phyloP scores from a whole-genome alignment of 2,329 filamentous ascomycete genomes.

The Aspergillus pseudoterreus region DNA sequence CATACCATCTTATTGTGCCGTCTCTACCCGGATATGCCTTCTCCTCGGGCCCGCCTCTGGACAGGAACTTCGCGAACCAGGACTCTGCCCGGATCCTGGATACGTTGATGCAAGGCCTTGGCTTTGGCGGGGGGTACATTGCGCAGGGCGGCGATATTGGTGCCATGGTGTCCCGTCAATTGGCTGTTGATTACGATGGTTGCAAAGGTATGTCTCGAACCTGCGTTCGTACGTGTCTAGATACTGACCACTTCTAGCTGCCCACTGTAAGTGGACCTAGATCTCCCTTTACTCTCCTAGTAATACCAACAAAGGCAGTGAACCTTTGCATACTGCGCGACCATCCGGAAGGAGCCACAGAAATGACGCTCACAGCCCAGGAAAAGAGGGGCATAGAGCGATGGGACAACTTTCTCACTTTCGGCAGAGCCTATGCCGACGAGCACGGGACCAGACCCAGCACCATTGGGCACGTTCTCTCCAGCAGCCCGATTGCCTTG shows the following conservation, averaged over 20 bases:
- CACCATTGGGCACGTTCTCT: conserved; percentile 33
- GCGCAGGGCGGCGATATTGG: conserved; percentile 32
- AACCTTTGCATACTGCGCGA: conserved; percentile 23
- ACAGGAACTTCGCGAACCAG: conserved; percentile 18
- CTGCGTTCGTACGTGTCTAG: too few relatives aligned
- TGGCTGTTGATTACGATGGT: conserved; percentile 24
- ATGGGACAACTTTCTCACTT: conserved; percentile 14
- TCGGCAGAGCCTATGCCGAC: conserved; percentile 22
- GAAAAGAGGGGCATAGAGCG: conserved; percentile 30
- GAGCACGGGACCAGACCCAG: conserved; percentile 31
- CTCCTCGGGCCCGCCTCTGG: conserved; percentile 27
- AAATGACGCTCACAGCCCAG: conserved; percentile 15
- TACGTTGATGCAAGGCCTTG: conserved; percentile 26
- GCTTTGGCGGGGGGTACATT: conserved; percentile 27
- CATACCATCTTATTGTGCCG: conserved; percentile 30
- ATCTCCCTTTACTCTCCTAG: not conserved
- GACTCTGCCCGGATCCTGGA: conserved; percentile 27
- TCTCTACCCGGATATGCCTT: conserved; percentile 30
- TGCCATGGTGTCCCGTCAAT: conserved; percentile 18
- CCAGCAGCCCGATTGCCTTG: conserved; percentile 28
- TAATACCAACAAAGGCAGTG: conserved; percentile 18
- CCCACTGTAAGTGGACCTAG: conserved; percentile 20
- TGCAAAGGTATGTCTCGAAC: conserved; percentile 21
- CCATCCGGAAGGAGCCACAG: conserved; percentile 20
- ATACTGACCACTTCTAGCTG: conserved; percentile 15